Conservation (phyloP, 2,329 filamentous ascomycete species). For the Colletotrichum tanaceti region DNA sequence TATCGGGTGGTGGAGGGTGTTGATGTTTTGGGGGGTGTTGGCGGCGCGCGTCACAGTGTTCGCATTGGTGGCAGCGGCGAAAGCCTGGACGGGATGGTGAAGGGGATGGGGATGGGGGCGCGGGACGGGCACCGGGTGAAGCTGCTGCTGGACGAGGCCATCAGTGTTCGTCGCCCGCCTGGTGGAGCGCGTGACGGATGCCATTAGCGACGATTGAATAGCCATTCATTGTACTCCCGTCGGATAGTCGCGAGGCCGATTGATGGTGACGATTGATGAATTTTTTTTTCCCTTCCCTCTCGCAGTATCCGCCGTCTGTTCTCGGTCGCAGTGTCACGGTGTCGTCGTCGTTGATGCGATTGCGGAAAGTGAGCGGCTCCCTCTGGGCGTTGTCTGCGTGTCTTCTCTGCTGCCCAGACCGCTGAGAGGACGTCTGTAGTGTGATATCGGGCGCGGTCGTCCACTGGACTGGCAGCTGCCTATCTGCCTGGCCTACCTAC, state of each 20-base stretch:
- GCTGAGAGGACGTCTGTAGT: conserved; percentile 4
- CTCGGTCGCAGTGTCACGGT: conserved; percentile 24
- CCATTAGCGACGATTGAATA: conserved; percentile 55
- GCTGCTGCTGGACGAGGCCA: conserved; percentile 48
- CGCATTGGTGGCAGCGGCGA: conserved; percentile 45
- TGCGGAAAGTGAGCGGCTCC: conserved; percentile 33
- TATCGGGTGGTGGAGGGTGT: conserved; percentile 49
- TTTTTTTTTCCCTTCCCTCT: background rate
- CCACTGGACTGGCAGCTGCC: conserved; percentile 2
- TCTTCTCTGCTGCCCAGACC: background rate
- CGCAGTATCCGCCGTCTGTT: conserved; percentile 8
- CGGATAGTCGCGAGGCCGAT: conserved; percentile 33
- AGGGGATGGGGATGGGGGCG: conserved; percentile 43
- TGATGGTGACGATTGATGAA: conserved; percentile 33
- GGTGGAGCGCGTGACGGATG: conserved; percentile 63
- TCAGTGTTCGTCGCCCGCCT: conserved; percentile 56
- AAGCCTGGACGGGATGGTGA: conserved; percentile 42
- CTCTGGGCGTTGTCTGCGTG: conserved; percentile 6
- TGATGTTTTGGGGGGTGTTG: conserved; percentile 48
- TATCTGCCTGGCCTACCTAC: no score
- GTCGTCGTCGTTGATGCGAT: conserved; percentile 37
- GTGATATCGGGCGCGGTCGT: conserved; percentile 12
- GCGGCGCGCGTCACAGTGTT: conserved; percentile 47
- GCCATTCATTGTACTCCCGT: conserved; percentile 46
- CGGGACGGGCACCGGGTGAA: conserved; percentile 42